Evolutionary conservation across 2,329 filamentous ascomycete species (phyloP).

Genomic region (Monilinia laxa): DNA sequence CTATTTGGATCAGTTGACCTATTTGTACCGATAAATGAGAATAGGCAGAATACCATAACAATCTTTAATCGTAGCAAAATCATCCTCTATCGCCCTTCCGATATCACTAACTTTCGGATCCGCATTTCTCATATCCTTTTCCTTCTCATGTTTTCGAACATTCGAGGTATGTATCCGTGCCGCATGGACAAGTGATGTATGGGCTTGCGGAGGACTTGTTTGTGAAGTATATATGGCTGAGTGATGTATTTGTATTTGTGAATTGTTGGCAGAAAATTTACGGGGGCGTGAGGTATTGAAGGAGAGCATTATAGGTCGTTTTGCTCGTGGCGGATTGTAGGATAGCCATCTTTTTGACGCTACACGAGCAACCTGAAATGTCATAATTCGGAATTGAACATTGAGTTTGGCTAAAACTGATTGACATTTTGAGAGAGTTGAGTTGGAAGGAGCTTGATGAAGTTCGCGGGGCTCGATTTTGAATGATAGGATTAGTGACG

Average conservation of each 20-base stretch:
- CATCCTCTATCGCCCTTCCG: conserved; percentile 56
- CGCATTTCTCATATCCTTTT: conserved; percentile 27
- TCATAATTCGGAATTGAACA: conserved; percentile 34
- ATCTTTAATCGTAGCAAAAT: conserved; percentile 59
- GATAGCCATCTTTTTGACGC: conserved; percentile 34
- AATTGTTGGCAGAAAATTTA: not conserved
- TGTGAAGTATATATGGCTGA: conserved; percentile 15
- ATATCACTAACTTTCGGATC: conserved; percentile 51
- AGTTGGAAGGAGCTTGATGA: conserved; percentile 26
- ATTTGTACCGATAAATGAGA: not conserved
- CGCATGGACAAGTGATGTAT: not conserved
- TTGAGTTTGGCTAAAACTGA: conserved; percentile 31
- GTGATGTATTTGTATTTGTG: conserved; percentile 14
- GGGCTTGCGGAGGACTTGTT: not conserved
- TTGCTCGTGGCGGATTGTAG: conserved; percentile 29
- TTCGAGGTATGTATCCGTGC: conserved; percentile 15
- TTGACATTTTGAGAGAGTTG: conserved; percentile 27
- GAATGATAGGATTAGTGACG: conserved; percentile 31
- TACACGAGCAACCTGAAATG: conserved; percentile 34
- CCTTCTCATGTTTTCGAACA: conserved; percentile 3
- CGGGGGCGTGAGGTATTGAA: conserved; percentile 10
- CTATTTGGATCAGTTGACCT: conserved; percentile 32
- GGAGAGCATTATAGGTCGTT: conserved; percentile 22
- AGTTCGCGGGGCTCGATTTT: conserved; percentile 26
- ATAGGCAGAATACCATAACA: conserved; percentile 50